Evolutionary conservation across 2,329 filamentous ascomycete species (phyloP).

Genomic region (Blumeriella jaapii): DNA sequence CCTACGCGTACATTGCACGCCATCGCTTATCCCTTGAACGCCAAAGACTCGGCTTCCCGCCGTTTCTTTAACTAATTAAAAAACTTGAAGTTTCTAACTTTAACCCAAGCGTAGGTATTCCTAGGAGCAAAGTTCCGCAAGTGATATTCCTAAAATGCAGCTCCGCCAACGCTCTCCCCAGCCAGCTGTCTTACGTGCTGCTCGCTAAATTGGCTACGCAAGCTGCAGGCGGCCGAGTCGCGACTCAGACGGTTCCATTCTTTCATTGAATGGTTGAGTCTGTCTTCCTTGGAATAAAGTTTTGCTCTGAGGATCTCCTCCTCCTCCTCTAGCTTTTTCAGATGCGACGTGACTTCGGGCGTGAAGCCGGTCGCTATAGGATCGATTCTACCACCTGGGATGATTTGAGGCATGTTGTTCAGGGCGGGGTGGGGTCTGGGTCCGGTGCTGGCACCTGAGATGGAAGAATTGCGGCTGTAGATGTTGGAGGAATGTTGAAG

Average conservation of each 20-base stretch:
- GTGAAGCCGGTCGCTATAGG: slow-evolving; percentile 23
- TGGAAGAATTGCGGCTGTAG: slow-evolving; percentile 14
- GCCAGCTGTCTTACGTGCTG: slow-evolving; percentile 26
- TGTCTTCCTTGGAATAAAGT: slow-evolving; percentile 25
- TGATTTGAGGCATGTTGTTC: slow-evolving; percentile 24
- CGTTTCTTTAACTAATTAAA: no score
- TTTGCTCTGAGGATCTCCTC: slow-evolving; percentile 24
- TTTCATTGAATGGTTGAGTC: slow-evolving; percentile 23
- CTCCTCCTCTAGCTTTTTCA: slow-evolving; percentile 27
- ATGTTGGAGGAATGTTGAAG: slow-evolving; percentile 20
- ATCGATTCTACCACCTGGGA: slow-evolving; percentile 26
- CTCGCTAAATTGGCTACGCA: slow-evolving; percentile 27
- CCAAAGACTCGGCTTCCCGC: no score
- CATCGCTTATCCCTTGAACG: no score
- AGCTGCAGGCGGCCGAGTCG: slow-evolving; percentile 20
- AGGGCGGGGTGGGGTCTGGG: slow-evolving; percentile 26
- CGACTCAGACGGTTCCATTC: slow-evolving; percentile 25
- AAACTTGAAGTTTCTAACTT: no score
- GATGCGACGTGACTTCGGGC: slow-evolving; percentile 18
- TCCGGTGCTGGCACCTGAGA: slow-evolving; percentile 11
- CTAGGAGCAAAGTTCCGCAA: no score
- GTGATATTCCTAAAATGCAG: slow-evolving; percentile 26
- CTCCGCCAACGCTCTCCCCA: slow-evolving; percentile 27
- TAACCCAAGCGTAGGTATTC: no score
- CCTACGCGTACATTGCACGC: no score